Evolutionary conservation across 1,284 basidiomycete genomes (phyloP), one percentile per base, ranked within the genome.

Genomic region (Cerrena zonata): DNA sequence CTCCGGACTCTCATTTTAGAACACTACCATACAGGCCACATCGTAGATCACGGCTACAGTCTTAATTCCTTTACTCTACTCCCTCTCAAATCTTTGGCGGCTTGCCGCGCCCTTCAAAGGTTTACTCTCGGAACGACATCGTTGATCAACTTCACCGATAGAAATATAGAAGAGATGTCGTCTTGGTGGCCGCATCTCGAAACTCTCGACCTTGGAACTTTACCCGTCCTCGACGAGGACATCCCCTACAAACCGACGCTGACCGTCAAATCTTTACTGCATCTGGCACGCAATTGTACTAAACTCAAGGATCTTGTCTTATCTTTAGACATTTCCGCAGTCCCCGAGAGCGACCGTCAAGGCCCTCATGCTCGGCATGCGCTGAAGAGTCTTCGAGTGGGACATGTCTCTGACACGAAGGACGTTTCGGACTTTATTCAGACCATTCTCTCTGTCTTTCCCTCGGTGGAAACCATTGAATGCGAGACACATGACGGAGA

Each of bases 1-100:
- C 66, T 80, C 24, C 60, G 62, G 13, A 66, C 71, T 24, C 65
- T 83, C 45, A 64, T 64, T 30, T 61, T 84, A 56, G 77, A 82
- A 43, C 56, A 61, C 45, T 7, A 7, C 30, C 30, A 7, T 34
- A 34, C 30, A 34, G 59, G 59, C 37, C 46, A 18, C 39, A 22
- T 18, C 39, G 34, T 36, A 58, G n/a, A 40, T 47, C 19, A 19
- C 19, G 7, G 18, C 7, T 24, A 27, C 34, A 15, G 38, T 39
- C 40, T 36, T 38, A 7, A 12, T 44, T 39, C 37, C 39, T 22
- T 24, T 25, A 21, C 13, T 40, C 7, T 13, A 22, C 38, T 26
- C n/a, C 12, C 56, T 21, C 59, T 75, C 48, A 54, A 58, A 25
- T 63, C 65, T 15, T 62, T 76, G n/a, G 56, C 63, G 24, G 48